Evolutionary conservation across 1,139 yeast species (phyloP).

Genomic region (Geotrichum klebahnii): DNA sequence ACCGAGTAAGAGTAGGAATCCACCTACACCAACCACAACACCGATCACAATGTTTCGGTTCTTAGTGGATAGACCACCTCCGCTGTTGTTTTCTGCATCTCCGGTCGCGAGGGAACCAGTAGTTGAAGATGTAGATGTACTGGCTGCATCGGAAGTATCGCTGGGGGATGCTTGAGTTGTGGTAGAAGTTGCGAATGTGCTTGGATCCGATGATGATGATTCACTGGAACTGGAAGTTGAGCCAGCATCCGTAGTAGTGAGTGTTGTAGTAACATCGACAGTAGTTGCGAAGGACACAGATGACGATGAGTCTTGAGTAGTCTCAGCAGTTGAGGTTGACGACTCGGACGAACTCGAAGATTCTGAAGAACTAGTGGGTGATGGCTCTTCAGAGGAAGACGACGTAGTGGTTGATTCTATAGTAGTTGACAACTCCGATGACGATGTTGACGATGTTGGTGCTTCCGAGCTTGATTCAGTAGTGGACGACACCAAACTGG

Average conservation of each 20-base stretch:
- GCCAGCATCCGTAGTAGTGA: slow-evolving; percentile 2
- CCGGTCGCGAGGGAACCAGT: slow-evolving; percentile 2
- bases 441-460: neutral
- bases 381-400: too few relatives aligned
- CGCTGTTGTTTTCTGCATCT: slow-evolving; percentile 8
- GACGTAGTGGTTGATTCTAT: slow-evolving; percentile 3
- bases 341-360: neutral
- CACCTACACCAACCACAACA: slow-evolving; percentile 37
- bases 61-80: slow-evolving; percentile 32
- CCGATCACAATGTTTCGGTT: slow-evolving; percentile 36
- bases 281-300: slow-evolving; percentile 14
- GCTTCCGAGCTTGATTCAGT: too few relatives aligned
- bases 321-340: neutral
- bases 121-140: neutral
- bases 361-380: slow-evolving; percentile 1
- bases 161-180: too few relatives aligned
- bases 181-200: neutral
- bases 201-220: neutral
- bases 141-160: neutral
- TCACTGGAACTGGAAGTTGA: neutral
- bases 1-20: slow-evolving; percentile 32
- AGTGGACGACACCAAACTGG: too few relatives aligned
- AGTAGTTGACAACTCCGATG: neutral
- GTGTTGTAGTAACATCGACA: slow-evolving; percentile 5
- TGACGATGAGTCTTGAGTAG: neutral